These are phyloP conservation scores for Tilletia walkeri DNA, from an alignment of 1,284 basidiomycete species.

Conservation along the genomic window DNA sequence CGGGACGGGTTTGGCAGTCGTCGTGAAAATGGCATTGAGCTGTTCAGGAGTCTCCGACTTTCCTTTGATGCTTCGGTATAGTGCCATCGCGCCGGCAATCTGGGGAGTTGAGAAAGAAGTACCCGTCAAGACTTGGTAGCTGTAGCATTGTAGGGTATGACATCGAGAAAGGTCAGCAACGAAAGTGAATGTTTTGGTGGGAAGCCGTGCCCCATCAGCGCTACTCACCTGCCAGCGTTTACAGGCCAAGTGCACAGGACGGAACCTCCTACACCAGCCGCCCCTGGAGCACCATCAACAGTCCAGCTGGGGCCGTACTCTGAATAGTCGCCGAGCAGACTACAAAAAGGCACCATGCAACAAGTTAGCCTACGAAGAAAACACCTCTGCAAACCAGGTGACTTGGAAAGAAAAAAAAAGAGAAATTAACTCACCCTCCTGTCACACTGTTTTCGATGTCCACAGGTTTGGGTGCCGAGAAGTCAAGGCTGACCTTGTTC, in stretches of 20 bases:
- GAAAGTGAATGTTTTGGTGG: too few species aligned
- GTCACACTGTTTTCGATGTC: slow-evolving; percentile 58
- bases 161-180: too few species aligned
- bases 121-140: slow-evolving; percentile 60
- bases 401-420: not conserved
- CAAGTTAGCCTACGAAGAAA: not conserved
- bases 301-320: slow-evolving; percentile 66
- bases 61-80: slow-evolving; percentile 62
- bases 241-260: slow-evolving; percentile 47
- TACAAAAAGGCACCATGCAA: not conserved
- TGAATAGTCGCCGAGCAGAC: slow-evolving; percentile 63
- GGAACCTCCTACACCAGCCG: slow-evolving; percentile 65
- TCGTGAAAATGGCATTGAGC: slow-evolving; percentile 64
- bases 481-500: slow-evolving; percentile 60
- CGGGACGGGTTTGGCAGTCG: slow-evolving; percentile 62
- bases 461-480: slow-evolving; percentile 59
- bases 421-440: slow-evolving; percentile 58
- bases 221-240: slow-evolving; percentile 12
- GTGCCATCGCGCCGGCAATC: slow-evolving; percentile 67
- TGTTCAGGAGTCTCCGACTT: slow-evolving; percentile 56
- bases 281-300: slow-evolving; percentile 64
- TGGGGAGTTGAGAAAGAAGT: slow-evolving; percentile 57
- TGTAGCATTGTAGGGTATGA: slow-evolving; percentile 34
- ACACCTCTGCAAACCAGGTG: not conserved
- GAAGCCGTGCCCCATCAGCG: not conserved